Conservation (phyloP, 495 filamentous ascomycete species). For the Aspergillus nanangensis region DNA sequence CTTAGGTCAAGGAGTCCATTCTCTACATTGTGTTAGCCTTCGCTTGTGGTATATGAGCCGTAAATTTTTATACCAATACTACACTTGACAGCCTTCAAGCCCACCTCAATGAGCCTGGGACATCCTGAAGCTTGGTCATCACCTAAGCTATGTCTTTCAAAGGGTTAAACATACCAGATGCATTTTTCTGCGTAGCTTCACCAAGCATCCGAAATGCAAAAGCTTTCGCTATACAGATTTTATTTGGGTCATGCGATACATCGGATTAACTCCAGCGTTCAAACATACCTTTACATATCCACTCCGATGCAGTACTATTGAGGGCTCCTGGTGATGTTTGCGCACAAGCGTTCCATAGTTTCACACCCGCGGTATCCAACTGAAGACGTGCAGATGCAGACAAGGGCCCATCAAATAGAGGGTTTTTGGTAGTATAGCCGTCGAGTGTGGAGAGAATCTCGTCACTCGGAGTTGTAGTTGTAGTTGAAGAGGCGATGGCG, state of each 20-base stretch:
- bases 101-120: conserved; percentile 58
- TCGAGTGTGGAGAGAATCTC: conserved; percentile 7
- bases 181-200: conserved; percentile 42
- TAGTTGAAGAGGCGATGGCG: too few species aligned
- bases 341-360: conserved; percentile 29
- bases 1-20: conserved; percentile 50
- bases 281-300: conserved; percentile 16
- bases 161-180: conserved; percentile 21
- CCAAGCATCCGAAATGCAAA: conserved; percentile 71
- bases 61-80: conserved; percentile 61
- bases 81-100: conserved; percentile 58
- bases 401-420: conserved; percentile 2
- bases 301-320: background rate
- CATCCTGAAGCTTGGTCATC: conserved; percentile 32
- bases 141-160: conserved; percentile 1
- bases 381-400: conserved; percentile 11
- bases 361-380: conserved; percentile 32
- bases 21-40: conserved; percentile 33
- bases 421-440: conserved; percentile 4
- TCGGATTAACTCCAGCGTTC: background rate
- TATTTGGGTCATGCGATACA: background rate
- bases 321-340: background rate
- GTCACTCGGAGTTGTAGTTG: background rate
- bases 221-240: conserved; percentile 41
- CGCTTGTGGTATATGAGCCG: background rate